Evolutionary conservation across 306 rosid species (phyloP), one percentile per base, ranked within the genome.

Genomic region (Chamaecrista fasciculata): DNA sequence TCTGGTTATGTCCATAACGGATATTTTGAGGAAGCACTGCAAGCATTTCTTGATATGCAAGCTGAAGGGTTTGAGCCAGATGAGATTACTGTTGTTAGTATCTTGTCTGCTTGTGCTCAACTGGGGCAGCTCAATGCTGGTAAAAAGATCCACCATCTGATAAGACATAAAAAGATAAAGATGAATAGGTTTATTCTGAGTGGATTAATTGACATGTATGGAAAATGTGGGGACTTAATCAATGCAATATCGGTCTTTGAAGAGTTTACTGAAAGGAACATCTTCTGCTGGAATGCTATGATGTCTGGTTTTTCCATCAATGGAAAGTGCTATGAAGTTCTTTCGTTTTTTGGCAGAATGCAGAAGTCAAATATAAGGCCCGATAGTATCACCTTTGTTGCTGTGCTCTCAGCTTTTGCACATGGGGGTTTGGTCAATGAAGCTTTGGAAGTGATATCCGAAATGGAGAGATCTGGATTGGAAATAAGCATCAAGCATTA

Each of bases 1-100:
- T 79, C 89, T 42, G 96, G 96, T n/a, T 85, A 81, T 40, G 89
- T 73, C 0, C 89, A 83, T 48, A 90, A 90, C 47, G 96, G 86
- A 23, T 82, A 71, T 57, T 64, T 79, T 2, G 80, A 83, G 75
- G 87, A 79, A 78, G 94, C 94, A 68, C 23, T 87, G 53, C 51
- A 58, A 24, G 69, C 82, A 62, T 85, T 87, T 72, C 75, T 61
- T 33, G 60, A 70, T 52, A 85, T 87, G 94, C 62, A 55, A 70
- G 74, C 43, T 0, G 79, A 82, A 53, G 89, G 94, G 53, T 83
- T 70, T 72, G 72, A 83, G 62, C 86, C 86, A 0, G 84, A 90
- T 69, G 84, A 81, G 62, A 76, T 80, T 52, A 85, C 86, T 66
- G 44, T 76, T 62, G 94, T 77, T 70, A 80, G 91, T 62, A 89